Conservation (phyloP, 225 moss, liverwort and hornwort genomes). For the Neckera pumila region DNA sequence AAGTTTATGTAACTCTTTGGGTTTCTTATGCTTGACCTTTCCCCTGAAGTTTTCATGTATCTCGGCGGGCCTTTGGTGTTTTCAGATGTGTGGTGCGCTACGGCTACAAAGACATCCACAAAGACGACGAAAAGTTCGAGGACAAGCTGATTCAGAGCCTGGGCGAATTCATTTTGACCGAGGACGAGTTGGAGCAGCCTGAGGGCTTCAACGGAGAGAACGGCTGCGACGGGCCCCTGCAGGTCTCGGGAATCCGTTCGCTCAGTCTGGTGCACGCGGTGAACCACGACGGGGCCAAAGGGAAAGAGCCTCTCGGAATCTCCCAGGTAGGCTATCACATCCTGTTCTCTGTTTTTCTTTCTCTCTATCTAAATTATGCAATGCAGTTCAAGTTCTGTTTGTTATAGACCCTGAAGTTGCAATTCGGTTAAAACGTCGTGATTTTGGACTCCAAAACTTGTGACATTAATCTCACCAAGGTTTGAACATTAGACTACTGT, state of each 20-base stretch:
- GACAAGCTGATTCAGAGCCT: conserved; percentile 59
- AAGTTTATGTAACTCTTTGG: background rate
- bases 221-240: conserved; percentile 19
- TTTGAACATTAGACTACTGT: background rate
- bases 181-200: conserved; percentile 19
- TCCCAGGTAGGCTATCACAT: background rate
- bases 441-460: background rate
- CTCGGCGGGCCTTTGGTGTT: background rate
- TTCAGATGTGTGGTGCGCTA: conserved; percentile 67
- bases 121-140: conserved; percentile 74
- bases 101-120: conserved; percentile 73
- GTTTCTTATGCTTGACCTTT: background rate
- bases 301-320: conserved; percentile 8
- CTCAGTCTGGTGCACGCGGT: conserved; percentile 17
- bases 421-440: background rate
- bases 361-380: background rate
- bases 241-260: background rate
- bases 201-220: conserved; percentile 33
- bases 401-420: background rate
- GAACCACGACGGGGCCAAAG: conserved; percentile 20
- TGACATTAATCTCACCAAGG: background rate
- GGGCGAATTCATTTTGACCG: conserved; percentile 58
- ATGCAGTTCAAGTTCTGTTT: background rate
- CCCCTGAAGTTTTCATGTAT: background rate
- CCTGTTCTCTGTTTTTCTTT: background rate